Conservation (phyloP, 129 eudicot species). For the Oenanthe sinensis region DNA sequence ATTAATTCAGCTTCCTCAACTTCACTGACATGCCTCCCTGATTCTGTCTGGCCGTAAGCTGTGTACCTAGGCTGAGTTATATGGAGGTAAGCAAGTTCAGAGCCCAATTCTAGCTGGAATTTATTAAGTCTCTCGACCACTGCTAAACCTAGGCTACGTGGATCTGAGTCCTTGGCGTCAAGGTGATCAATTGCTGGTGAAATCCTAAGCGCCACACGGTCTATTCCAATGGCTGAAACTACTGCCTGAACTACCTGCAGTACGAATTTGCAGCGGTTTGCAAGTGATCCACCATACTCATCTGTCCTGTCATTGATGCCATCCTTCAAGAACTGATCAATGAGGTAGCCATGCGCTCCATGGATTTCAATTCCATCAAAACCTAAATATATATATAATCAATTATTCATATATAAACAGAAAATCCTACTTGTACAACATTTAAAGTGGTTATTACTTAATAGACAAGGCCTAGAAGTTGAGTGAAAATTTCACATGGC, state of each 20-base stretch:
- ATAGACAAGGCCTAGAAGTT: background rate
- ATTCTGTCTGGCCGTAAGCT: conserved; percentile 87
- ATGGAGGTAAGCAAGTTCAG: conserved; percentile 58
- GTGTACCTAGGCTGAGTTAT: conserved; percentile 90
- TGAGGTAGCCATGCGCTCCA: too few species aligned
- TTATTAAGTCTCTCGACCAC: conserved; percentile 54
- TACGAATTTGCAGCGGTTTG: conserved; percentile 70
- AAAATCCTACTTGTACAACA: background rate
- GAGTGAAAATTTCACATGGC: background rate
- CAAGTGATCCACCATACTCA: conserved; percentile 71
- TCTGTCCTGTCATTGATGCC: too few species aligned
- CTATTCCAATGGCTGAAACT: conserved; percentile 57
- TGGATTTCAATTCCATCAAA: too few species aligned
- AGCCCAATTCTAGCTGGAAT: conserved; percentile 37
- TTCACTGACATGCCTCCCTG: conserved; percentile 60
- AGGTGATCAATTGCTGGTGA: conserved; percentile 96
- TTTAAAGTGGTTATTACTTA: background rate
- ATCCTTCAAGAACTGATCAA: too few species aligned
- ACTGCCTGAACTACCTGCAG: conserved; percentile 50
- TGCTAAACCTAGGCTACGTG: conserved; percentile 63
- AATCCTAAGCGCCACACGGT: conserved; percentile 64
- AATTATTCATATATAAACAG: background rate
- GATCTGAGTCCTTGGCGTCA: conserved; percentile 89
- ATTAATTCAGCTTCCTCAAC: conserved; percentile 56
- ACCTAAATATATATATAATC: conserved; percentile 10